A percentile compares a stretch with the other conserved stretches of the same genome.
These are phyloP conservation scores for Acarospora socialis DNA, from an alignment of 2,329 filamentous ascomycete genomes.

Conservation along the genomic window DNA sequence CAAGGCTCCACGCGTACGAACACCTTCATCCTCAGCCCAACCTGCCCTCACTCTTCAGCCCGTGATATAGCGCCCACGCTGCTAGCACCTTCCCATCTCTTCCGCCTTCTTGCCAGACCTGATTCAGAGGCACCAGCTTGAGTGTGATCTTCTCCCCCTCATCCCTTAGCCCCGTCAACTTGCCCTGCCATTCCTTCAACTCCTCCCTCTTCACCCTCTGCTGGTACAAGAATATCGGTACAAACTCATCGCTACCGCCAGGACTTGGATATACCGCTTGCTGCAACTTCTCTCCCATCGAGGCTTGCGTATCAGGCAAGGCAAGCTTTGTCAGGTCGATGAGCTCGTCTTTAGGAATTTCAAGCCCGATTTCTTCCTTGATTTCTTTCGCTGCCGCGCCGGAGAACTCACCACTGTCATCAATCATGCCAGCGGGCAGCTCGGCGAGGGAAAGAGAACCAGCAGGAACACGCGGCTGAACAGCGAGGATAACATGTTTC, in stretches of 20 bases:
- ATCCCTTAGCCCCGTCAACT: conserved; percentile 38
- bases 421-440: conserved; percentile 47
- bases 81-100: conserved; percentile 43
- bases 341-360: conserved; percentile 34
- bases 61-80: conserved; percentile 41
- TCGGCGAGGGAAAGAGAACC: conserved; percentile 40
- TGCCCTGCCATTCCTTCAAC: conserved; percentile 37
- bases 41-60: conserved; percentile 35
- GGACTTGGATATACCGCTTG: conserved; percentile 39
- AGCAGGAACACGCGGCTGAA: conserved; percentile 44
- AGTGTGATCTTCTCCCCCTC: conserved; percentile 46
- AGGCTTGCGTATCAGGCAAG: conserved; percentile 14
- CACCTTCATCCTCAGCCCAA: too few relatives aligned
- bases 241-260: conserved; percentile 45
- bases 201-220: conserved; percentile 35
- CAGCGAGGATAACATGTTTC: conserved; percentile 39
- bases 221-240: conserved; percentile 41
- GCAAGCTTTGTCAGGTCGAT: conserved; percentile 41
- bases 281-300: conserved; percentile 28
- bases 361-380: conserved; percentile 41
- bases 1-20: too few relatives aligned
- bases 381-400: conserved; percentile 44
- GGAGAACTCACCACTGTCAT: conserved; percentile 38
- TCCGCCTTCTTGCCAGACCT: conserved; percentile 39
- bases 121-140: conserved; percentile 36